A percentile compares a stretch with the other conserved stretches of the same genome.
Evolutionary conservation across 2,329 filamentous ascomycete species (phyloP).

Genomic region (Incumbomyces lentus): DNA sequence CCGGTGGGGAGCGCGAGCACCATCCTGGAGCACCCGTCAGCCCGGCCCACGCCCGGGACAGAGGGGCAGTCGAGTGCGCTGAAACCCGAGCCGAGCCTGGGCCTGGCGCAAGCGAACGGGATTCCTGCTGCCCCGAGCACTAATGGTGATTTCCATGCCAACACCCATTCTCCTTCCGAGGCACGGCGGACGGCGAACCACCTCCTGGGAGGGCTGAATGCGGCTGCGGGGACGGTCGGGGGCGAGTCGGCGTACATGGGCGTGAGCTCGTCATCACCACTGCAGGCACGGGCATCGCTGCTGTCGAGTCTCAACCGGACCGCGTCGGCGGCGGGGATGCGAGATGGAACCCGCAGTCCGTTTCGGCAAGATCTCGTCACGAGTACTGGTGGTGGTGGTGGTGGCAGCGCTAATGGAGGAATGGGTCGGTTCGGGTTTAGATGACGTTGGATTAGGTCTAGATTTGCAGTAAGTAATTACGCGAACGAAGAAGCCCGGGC

Average conservation of each 20-base stretch:
- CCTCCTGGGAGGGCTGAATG: background rate
- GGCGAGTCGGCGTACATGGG: background rate
- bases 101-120: background rate
- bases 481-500: too few species aligned
- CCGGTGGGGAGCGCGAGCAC: slow-evolving; percentile 38
- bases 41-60: slow-evolving; percentile 32
- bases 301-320: slow-evolving; percentile 3
- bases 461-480: too few species aligned
- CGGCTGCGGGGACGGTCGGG: background rate
- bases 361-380: background rate
- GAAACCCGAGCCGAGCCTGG: background rate
- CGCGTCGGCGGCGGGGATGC: background rate
- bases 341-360: slow-evolving; percentile 1
- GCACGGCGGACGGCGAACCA: slow-evolving; percentile 1
- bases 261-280: background rate
- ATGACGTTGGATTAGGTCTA: background rate
- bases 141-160: background rate
- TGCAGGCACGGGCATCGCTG: slow-evolving; percentile 1
- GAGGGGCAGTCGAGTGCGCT: slow-evolving; percentile 32
- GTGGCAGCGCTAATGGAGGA: background rate
- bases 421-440: slow-evolving; percentile 8
- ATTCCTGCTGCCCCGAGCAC: background rate
- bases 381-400: background rate
- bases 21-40: slow-evolving; percentile 34
- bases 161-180: background rate